Conservation (phyloP, 305 asterid genomes). For the Coffea humblotiana region DNA sequence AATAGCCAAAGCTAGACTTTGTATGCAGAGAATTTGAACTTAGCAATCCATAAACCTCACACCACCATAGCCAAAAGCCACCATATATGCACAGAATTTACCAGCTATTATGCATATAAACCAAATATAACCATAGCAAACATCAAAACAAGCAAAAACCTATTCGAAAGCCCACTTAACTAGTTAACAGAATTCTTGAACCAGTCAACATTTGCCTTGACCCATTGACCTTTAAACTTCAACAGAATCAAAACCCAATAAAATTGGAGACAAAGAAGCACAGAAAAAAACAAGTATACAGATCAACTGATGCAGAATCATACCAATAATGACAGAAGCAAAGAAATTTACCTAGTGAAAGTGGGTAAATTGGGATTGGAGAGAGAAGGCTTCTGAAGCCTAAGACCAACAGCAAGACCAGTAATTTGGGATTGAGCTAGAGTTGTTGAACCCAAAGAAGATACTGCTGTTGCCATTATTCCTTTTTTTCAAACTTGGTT, state of each 20-base stretch:
- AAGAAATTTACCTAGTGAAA: conserved; percentile 44
- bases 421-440: conserved; percentile 55
- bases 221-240: conserved; percentile 12
- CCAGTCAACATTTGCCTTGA: conserved; percentile 9
- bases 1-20: too few relatives aligned
- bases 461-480: conserved; percentile 59
- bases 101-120: neutral
- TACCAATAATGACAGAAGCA: neutral
- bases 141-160: conserved; percentile 1
- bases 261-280: neutral
- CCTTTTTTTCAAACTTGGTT: neutral
- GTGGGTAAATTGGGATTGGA: conserved; percentile 48
- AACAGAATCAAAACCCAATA: neutral
- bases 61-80: neutral
- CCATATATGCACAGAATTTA: neutral
- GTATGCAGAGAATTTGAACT: neutral
- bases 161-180: neutral
- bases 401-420: conserved; percentile 37
- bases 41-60: neutral
- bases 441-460: conserved; percentile 82
- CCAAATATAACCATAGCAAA: neutral
- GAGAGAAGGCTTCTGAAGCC: conserved; percentile 46
- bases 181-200: neutral
- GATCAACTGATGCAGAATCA: conserved; percentile 1
- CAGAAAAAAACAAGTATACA: neutral